Conservation (phyloP, 176 grass and related monocot genomes). For the Oryza officinalis region DNA sequence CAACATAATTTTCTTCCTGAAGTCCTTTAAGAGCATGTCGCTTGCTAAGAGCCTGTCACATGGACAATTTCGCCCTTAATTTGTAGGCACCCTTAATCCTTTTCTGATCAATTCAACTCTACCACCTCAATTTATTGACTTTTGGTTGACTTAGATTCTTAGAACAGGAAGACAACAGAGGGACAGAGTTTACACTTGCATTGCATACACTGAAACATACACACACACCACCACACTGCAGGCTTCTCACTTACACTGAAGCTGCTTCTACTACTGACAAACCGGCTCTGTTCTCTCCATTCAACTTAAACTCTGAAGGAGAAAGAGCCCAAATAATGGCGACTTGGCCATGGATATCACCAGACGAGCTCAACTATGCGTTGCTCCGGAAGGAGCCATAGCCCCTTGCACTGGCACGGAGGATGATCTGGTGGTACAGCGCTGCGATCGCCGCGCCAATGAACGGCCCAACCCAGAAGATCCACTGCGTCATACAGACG, state of each 20-base stretch:
- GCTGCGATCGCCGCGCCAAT: constrained; percentile 63
- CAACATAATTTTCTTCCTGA: no score
- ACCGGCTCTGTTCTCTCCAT: neutral
- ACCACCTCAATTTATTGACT: neutral
- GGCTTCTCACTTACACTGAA: neutral
- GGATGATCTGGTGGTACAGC: constrained; percentile 71
- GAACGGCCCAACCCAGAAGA: constrained; percentile 79
- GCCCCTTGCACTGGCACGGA: constrained; percentile 58
- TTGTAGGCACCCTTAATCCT: neutral
- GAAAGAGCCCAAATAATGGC: neutral
- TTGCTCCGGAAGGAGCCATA: constrained; percentile 69
- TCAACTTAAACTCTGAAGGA: constrained; percentile 36
- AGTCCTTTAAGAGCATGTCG: no score
- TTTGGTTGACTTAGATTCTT: neutral
- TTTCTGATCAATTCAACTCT: neutral
- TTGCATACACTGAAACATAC: neutral
- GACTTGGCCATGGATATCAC: neutral
- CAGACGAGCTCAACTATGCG: constrained; percentile 29
- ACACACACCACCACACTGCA: neutral
- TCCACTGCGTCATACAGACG: constrained; percentile 49
- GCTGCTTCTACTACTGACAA: neutral
- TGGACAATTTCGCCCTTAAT: no score
- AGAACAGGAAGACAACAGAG: neutral
- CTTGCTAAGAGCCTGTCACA: no score
- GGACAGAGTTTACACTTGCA: neutral